Base-by-base conservation (phyloP, 805 yeast genomes). In the Cyberlindnera misumaiensis region DNA sequence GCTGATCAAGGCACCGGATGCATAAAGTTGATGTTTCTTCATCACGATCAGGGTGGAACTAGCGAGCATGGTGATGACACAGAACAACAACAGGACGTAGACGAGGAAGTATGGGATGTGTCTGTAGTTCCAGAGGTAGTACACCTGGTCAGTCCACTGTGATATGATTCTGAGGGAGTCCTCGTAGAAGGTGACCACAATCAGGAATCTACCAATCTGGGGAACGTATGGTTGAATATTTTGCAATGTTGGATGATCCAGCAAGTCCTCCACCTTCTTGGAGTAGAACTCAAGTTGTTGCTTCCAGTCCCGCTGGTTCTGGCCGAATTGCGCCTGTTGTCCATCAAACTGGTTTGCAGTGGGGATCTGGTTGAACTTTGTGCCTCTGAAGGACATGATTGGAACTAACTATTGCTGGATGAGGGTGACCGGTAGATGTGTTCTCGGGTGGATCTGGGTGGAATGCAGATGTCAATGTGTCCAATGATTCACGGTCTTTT, bases 71-170 rank as follows among this genome's bases (percentile, higher is more conserved):
- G 77, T 64, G 2, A 75, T 36, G 27, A 88, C 74, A 52, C 88
- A 84, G 30, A 63, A 26, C 8, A 75, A 43, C 46, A 93, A 69
- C 51, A 87, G 83, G n/a, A 77, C 29, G n/a, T 80, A 71, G 15
- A 88, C 87, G 41, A 90, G 62, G 71, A 82, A 75, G 49, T 76
- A 72, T 60, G 95, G 94, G 43, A 80, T 66, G 50, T 80, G 85
- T 58, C 95, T 78, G 67, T 78, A 83, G 49, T 77, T 77, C 67
- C 84, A 73, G 50, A 93, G 69, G 60, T 83, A 90, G 59, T 77
- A 83, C 17, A 86, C 85, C 63, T 90, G 98, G 53, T 86, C 95
- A 27, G 72, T 62, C 97, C 97, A 90, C 65, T 89, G 97, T 5
- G 87, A 65, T 38, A 79, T 51, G 53, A 90, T 85, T 60, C 98